Conservation (phyloP, 148 eudicot species). For the Cornus suecica region DNA sequence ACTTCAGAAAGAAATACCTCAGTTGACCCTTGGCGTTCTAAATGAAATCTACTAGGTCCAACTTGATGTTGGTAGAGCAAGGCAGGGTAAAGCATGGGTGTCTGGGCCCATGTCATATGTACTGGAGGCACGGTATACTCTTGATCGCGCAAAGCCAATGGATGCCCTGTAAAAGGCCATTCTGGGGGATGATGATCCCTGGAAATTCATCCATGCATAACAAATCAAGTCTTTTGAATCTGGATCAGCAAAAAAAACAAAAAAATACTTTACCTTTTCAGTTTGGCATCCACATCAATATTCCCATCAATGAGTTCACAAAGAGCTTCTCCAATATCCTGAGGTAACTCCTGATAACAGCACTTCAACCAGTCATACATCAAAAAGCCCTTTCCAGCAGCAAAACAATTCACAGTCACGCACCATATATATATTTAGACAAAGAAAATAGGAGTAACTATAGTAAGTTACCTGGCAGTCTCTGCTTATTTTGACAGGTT, state of each 20-base stretch:
- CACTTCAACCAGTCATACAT: constrained; percentile 17
- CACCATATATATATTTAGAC: background rate
- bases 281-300: constrained; percentile 34
- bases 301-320: constrained; percentile 77
- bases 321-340: constrained; percentile 78
- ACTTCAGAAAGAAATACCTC: constrained; percentile 29
- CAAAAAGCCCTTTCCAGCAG: background rate
- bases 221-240: constrained; percentile 9
- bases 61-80: constrained; percentile 51
- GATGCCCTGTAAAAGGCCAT: constrained; percentile 40
- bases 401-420: background rate
- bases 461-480: constrained; percentile 74
- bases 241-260: constrained; percentile 12
- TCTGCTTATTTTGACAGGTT: constrained; percentile 91
- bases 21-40: constrained; percentile 32
- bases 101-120: constrained; percentile 36
- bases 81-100: constrained; percentile 44
- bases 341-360: constrained; percentile 66
- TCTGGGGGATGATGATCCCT: constrained; percentile 33
- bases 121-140: constrained; percentile 31
- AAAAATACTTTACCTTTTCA: constrained; percentile 40
- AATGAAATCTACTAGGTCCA: constrained; percentile 44
- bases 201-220: constrained; percentile 25
- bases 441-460: constrained; percentile 11
- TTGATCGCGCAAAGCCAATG: constrained; percentile 34